Conservation (phyloP, 2,329 filamentous ascomycete species). For the Lasiodiplodia theobromae region DNA sequence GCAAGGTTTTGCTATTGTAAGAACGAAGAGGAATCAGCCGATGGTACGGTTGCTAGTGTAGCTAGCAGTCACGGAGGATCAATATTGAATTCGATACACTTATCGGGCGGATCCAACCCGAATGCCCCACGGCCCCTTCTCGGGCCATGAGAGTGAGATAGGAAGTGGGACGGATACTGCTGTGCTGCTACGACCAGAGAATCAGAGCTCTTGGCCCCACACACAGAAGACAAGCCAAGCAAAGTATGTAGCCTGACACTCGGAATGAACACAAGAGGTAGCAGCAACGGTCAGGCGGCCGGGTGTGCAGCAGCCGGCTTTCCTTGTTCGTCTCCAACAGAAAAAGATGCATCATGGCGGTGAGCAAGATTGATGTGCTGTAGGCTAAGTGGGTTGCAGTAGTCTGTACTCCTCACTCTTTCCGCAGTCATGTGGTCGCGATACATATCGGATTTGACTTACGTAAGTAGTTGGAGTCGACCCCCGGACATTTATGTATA, state of each 20-base stretch:
- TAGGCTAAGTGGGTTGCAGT: not conserved
- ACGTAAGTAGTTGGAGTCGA: not conserved
- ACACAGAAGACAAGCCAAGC: not conserved
- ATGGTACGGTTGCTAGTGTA: too few species aligned
- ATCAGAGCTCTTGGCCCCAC: too few species aligned
- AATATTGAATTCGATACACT: too few species aligned
- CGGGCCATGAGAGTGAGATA: too few species aligned
- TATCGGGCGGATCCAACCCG: too few species aligned
- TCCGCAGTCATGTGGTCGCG: not conserved
- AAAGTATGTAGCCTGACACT: too few species aligned
- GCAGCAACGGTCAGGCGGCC: not conserved
- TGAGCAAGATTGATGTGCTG: not conserved
- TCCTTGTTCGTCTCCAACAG: not conserved
- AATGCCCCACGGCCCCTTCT: too few species aligned
- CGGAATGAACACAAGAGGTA: not conserved
- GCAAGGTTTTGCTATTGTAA: too few species aligned
- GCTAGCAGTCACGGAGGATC: too few species aligned
- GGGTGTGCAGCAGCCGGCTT: not conserved
- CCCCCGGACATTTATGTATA: not conserved
- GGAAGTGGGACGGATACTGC: too few species aligned
- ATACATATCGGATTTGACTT: not conserved
- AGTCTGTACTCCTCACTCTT: not conserved
- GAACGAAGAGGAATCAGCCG: too few species aligned
- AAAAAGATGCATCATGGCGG: not conserved
- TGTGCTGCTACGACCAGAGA: too few species aligned